Conservation (phyloP, 768 basidiomycete genomes). For the Wakefieldia striispora region DNA sequence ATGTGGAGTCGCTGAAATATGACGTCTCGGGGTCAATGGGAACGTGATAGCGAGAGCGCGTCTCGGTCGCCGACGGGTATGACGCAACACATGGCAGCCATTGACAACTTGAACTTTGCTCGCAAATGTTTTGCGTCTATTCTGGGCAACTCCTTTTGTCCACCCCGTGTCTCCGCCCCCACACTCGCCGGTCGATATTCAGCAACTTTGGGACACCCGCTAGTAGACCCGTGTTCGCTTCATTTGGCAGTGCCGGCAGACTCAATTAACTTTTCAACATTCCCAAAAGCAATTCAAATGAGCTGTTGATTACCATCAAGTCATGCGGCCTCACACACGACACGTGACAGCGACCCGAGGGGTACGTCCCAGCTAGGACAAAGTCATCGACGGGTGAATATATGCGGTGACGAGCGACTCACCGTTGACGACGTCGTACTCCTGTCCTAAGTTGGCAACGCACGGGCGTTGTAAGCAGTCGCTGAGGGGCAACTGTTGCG, state of each 20-base stretch:
- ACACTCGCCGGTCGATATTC: neutral
- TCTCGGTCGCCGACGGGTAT: slow-evolving; percentile 4
- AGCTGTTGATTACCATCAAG: neutral
- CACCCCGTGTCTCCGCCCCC: neutral
- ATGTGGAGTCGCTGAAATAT: slow-evolving; percentile 7
- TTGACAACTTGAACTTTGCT: too few species aligned
- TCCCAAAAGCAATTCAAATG: slow-evolving; percentile 15
- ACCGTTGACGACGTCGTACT: slow-evolving; percentile 8
- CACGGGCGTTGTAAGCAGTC: neutral
- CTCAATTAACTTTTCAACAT: neutral
- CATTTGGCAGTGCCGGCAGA: slow-evolving; percentile 11
- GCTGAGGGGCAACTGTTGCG: neutral
- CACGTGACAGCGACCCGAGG: slow-evolving; percentile 9
- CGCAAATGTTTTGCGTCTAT: too few species aligned
- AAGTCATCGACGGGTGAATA: neutral
- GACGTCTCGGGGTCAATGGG: slow-evolving; percentile 20
- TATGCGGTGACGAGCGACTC: neutral
- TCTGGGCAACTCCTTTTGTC: too few species aligned
- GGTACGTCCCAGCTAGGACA: too few species aligned
- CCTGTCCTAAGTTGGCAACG: too few species aligned
- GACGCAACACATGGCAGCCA: neutral
- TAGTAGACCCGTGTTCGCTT: slow-evolving; percentile 4
- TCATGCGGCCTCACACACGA: slow-evolving; percentile 4
- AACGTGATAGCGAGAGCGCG: slow-evolving; percentile 11
- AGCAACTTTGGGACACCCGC: slow-evolving; percentile 2